Percentiles rank a stretch among this genome's conserved stretches.
phyloP scores from a whole-genome alignment of 192 early-diverging fungal species.

The Neocallimastix lanati region DNA sequence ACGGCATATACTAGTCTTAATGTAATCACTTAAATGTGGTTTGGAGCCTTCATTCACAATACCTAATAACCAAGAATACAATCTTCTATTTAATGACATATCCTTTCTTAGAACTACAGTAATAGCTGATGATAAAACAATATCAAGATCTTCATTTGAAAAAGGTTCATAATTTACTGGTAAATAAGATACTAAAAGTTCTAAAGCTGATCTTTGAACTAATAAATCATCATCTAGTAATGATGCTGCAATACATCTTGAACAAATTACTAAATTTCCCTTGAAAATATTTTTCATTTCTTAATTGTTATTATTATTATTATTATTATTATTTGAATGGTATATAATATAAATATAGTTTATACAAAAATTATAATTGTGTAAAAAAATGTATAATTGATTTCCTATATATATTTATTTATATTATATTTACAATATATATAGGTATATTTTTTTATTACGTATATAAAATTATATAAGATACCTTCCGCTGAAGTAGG shows the following conservation, averaged over 20 bases:
- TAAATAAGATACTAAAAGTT: constrained; percentile 59
- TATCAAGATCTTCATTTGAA: constrained; percentile 36
- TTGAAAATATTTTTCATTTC: constrained; percentile 13
- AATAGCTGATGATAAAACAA: constrained; percentile 52
- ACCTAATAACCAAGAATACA: constrained; percentile 82
- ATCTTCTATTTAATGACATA: constrained; percentile 78
- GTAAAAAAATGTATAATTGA: too few species aligned
- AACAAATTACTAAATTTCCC: constrained; percentile 40
- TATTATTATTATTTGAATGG: too few species aligned
- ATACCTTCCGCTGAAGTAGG: constrained; percentile 43
- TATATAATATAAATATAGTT: too few species aligned
- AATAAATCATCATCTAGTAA: constrained; percentile 55
- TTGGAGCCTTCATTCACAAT: constrained; percentile 7
- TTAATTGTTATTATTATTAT: neutral
- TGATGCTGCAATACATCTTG: constrained; percentile 50
- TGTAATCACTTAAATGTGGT: neutral
- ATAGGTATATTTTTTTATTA: too few species aligned
- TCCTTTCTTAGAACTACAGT: constrained; percentile 72
- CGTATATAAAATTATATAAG: too few species aligned
- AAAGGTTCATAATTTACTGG: constrained; percentile 34
- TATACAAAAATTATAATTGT: too few species aligned
- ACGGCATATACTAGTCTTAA: neutral
- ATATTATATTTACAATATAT: too few species aligned
- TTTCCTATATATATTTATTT: too few species aligned
- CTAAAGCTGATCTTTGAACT: constrained; percentile 66